Evolutionary conservation across 192 early-diverging fungal genomes (phyloP), one percentile per base, ranked within the genome.

Genomic region (Backusella liffmaniae): DNA sequence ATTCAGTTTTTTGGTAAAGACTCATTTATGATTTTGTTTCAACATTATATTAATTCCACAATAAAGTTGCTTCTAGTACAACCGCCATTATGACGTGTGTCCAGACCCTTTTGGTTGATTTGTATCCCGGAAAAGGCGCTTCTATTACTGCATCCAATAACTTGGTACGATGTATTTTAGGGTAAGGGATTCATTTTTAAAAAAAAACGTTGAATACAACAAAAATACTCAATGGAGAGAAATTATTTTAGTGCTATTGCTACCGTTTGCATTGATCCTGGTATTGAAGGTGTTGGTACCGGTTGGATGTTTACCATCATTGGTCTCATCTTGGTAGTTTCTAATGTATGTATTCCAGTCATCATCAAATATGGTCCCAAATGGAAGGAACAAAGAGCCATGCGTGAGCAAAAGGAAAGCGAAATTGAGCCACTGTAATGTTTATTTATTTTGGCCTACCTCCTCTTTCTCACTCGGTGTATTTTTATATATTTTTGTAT

Each of bases 281-380:
- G 62, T 29, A 75, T 81, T 53, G 21, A 37, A 36, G 69, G 41
- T 30, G 13, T 81, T 7, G 80, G 80, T 29, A 53, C 72, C 15
- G 80, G 80, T 13, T 81, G 78, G 78, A 76, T 79, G 67, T 56
- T 79, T 21, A 79, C 78, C 5, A 66, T 71, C 13, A 42, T 79
- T 12, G 75, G 74, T 16, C 26, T 74, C 9, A 46, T 75, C 30
- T 66, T 75, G 12, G 41, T 75, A 49, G 15, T 67, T 2, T 75
- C 71, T 53, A 76, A 72, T 26, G 8, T 73, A 0, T 42, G 56
- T 34, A 69, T 80, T 36, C 42, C 73, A 18, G 36, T 77, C 16
- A 49, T 73, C 41, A 26, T 76, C 3, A 73, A 39, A 32, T 77
- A 65, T 26, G 79, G 79, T 8, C 72, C 66, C 3, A 15, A 26